Evolutionary conservation across 306 rosid species (phyloP).

Genomic region (Mucuna pruriens): DNA sequence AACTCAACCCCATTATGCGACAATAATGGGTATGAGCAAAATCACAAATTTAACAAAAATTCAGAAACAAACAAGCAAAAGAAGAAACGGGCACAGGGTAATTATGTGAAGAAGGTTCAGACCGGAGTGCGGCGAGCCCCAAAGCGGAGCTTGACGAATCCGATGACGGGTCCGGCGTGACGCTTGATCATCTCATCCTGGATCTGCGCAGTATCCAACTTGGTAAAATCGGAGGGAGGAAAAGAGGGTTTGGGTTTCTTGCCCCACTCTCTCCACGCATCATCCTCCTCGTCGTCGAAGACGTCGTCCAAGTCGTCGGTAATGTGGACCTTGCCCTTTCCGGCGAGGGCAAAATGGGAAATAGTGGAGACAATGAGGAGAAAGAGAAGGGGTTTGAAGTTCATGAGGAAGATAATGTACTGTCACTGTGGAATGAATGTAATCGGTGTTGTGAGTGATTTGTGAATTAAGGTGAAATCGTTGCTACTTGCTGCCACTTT

Average conservation of each 20-base stretch:
- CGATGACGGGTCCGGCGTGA: constrained; percentile 71
- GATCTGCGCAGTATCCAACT: constrained; percentile 73
- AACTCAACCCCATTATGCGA: constrained; percentile 12
- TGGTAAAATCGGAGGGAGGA: constrained; percentile 60
- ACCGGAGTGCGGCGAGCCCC: constrained; percentile 74
- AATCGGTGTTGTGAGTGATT: too few relatives aligned
- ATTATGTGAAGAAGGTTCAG: background rate
- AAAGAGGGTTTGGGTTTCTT: constrained; percentile 57
- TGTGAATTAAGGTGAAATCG: too few relatives aligned
- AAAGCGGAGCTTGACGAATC: constrained; percentile 83
- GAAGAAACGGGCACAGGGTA: background rate
- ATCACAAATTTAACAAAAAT: constrained; percentile 23
- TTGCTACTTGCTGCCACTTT: too few relatives aligned
- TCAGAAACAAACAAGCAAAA: background rate
- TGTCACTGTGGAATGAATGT: background rate
- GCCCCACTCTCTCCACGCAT: constrained; percentile 88
- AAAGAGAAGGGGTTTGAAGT: constrained; percentile 36
- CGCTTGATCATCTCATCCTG: constrained; percentile 77
- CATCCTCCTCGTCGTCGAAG: constrained; percentile 90
- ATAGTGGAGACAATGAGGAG: constrained; percentile 30
- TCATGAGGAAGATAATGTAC: constrained; percentile 14
- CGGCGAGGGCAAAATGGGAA: constrained; percentile 48
- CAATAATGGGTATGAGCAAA: background rate
- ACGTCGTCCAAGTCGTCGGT: constrained; percentile 90
- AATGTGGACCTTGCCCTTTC: constrained; percentile 69